Conservation (phyloP, 305 asterid genomes). For the Fraxinus nigra region DNA sequence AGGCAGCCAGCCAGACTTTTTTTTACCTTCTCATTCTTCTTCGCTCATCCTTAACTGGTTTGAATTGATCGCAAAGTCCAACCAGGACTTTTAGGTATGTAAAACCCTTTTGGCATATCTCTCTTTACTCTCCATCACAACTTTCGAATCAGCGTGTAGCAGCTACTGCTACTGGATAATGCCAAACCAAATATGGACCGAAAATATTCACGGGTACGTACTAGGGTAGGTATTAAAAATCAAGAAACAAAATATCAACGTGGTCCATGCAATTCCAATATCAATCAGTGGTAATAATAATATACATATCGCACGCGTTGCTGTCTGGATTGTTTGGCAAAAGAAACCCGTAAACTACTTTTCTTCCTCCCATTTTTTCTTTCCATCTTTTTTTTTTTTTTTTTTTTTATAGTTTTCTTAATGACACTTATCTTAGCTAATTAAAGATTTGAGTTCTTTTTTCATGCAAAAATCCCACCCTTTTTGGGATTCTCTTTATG, state of each 20-base stretch:
- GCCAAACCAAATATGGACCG: neutral
- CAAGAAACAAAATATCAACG: neutral
- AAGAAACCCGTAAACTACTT: neutral
- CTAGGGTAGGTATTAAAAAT: neutral
- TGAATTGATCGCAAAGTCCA: neutral
- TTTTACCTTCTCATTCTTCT: neutral
- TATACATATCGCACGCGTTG: slow-evolving; percentile 20
- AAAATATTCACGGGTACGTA: neutral
- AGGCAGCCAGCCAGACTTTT: neutral
- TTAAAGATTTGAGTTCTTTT: slow-evolving; percentile 2
- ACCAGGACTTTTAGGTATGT: neutral
- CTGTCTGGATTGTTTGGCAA: neutral
- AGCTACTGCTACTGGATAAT: neutral
- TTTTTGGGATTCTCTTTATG: slow-evolving; percentile 5
- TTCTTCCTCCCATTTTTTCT: neutral
- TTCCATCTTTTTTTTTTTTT: neutral
- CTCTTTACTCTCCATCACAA: neutral
- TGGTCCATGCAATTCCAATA: neutral
- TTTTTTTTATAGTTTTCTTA: neutral
- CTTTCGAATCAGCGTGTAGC: neutral
- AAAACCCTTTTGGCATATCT: neutral
- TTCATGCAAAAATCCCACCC: slow-evolving; percentile 2
- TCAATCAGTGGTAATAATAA: neutral
- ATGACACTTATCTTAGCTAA: neutral
- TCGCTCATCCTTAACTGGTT: neutral